Evolutionary conservation across 371 early-diverging fungal species (phyloP).

Genomic region (Capillidium heterosporum): DNA sequence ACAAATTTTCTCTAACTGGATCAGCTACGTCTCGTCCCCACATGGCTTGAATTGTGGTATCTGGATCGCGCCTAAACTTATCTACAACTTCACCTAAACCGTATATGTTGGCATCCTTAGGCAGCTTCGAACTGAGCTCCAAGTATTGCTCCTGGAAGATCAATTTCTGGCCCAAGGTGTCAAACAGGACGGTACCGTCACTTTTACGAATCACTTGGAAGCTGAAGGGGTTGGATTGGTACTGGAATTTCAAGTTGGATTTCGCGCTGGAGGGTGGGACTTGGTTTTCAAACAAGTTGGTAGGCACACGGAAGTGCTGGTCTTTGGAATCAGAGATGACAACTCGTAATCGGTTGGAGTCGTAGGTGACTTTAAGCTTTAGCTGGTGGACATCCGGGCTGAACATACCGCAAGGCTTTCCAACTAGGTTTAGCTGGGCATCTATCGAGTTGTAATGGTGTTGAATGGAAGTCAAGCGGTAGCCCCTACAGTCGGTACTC

Average conservation of each 20-base stretch:
- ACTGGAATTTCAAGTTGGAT: slow-evolving; percentile 16
- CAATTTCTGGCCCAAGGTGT: slow-evolving; percentile 28
- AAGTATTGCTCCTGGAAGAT: slow-evolving; percentile 52
- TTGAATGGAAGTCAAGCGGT: neutral
- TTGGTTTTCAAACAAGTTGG: slow-evolving; percentile 16
- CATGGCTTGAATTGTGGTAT: slow-evolving; percentile 18
- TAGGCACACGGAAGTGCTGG: slow-evolving; percentile 32
- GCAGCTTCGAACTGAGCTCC: slow-evolving; percentile 30
- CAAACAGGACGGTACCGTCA: slow-evolving; percentile 27
- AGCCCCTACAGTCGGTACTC: neutral
- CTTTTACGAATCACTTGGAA: slow-evolving; percentile 28
- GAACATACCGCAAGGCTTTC: slow-evolving; percentile 12
- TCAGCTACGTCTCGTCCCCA: slow-evolving; percentile 36
- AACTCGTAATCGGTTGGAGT: slow-evolving; percentile 26
- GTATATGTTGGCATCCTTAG: slow-evolving; percentile 39
- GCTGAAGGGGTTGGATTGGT: slow-evolving; percentile 25
- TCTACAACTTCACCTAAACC: slow-evolving; percentile 47
- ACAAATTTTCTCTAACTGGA: slow-evolving; percentile 32
- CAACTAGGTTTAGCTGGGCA: slow-evolving; percentile 6
- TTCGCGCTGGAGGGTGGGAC: slow-evolving; percentile 12
- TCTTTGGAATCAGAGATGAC: slow-evolving; percentile 25
- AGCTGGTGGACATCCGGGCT: slow-evolving; percentile 24
- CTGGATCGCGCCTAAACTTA: slow-evolving; percentile 21
- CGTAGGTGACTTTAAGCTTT: slow-evolving; percentile 23
- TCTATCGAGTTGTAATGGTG: neutral